Conservation (phyloP, 768 basidiomycete genomes). For the Holtermannia corniformis region DNA sequence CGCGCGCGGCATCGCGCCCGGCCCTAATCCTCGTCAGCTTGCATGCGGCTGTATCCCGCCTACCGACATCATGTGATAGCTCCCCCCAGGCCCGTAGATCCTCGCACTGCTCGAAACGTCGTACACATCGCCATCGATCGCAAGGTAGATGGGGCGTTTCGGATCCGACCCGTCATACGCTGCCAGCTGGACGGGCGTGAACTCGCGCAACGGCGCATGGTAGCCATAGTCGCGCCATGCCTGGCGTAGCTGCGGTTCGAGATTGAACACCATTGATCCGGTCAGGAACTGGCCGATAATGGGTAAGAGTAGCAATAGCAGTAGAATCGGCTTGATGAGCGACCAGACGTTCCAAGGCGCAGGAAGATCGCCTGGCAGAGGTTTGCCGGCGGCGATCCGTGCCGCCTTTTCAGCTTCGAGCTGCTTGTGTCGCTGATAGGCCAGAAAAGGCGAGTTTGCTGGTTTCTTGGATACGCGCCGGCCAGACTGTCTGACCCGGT, state of each 20-base stretch:
- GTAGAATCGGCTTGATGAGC: slow-evolving; percentile 4
- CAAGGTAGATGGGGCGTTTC: slow-evolving; percentile 67
- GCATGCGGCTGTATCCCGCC: not conserved
- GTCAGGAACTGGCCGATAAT: slow-evolving; percentile 51
- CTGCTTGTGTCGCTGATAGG: slow-evolving; percentile 47
- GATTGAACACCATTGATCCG: slow-evolving; percentile 14
- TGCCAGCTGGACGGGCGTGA: slow-evolving; percentile 62
- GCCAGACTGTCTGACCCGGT: slow-evolving; percentile 27
- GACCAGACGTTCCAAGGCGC: not conserved
- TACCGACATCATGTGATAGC: slow-evolving; percentile 43
- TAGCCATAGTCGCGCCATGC: slow-evolving; percentile 45
- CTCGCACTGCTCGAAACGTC: slow-evolving; percentile 72
- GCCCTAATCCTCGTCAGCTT: slow-evolving; percentile 55
- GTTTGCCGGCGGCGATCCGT: slow-evolving; percentile 49
- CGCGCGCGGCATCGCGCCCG: slow-evolving; percentile 79
- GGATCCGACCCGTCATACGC: slow-evolving; percentile 62
- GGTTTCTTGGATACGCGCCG: slow-evolving; percentile 69
- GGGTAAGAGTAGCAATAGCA: slow-evolving; percentile 18
- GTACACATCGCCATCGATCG: slow-evolving; percentile 85
- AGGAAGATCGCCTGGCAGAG: not conserved
- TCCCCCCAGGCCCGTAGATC: slow-evolving; percentile 77
- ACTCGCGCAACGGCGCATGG: slow-evolving; percentile 48
- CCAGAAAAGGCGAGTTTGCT: slow-evolving; percentile 76
- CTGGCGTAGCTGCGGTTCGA: slow-evolving; percentile 8
- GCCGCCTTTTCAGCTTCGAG: slow-evolving; percentile 53